Evolutionary conservation across 169 alveolate genomes (phyloP).

Genomic region (Perkinsus chesapeaki): DNA sequence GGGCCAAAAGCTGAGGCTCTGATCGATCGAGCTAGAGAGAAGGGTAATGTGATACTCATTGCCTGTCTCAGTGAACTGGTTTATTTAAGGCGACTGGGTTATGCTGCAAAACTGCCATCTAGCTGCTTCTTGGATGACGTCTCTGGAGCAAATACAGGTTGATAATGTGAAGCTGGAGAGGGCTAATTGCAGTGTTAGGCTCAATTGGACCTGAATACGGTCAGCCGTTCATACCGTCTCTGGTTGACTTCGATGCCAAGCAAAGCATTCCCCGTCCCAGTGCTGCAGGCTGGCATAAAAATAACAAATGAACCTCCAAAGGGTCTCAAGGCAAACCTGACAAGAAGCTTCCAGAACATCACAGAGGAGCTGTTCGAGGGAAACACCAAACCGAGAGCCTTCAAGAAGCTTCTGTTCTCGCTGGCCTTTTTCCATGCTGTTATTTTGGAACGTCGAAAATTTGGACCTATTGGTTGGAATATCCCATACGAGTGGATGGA

Average conservation of each 20-base stretch:
- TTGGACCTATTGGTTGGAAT: conserved; percentile 92
- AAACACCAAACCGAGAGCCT: conserved; percentile 29
- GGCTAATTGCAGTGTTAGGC: conserved; percentile 20
- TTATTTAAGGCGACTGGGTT: conserved; percentile 46
- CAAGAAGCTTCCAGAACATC: conserved; percentile 69
- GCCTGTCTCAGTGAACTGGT: background rate
- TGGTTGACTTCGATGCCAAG: conserved; percentile 88
- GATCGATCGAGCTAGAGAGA: conserved; percentile 65
- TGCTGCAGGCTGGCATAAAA: conserved; percentile 80
- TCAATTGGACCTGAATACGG: background rate
- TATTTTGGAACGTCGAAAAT: conserved; percentile 83
- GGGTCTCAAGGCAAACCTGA: conserved; percentile 75
- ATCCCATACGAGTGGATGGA: conserved; percentile 84
- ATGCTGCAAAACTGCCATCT: conserved; percentile 84
- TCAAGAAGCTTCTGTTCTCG: conserved; percentile 80
- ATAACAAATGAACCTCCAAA: conserved; percentile 89
- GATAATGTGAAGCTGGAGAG: conserved; percentile 67
- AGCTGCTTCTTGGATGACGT: conserved; percentile 86
- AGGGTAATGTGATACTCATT: conserved; percentile 62
- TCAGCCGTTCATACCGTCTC: conserved; percentile 56
- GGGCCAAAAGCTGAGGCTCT: conserved; percentile 77
- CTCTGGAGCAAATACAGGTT: conserved; percentile 74
- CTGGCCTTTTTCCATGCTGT: conserved; percentile 89
- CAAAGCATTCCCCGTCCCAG: conserved; percentile 82
- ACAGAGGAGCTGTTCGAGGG: conserved; percentile 40